Evolutionary conservation across 306 rosid species (phyloP).

Genomic region (Spatholobus suberectus): DNA sequence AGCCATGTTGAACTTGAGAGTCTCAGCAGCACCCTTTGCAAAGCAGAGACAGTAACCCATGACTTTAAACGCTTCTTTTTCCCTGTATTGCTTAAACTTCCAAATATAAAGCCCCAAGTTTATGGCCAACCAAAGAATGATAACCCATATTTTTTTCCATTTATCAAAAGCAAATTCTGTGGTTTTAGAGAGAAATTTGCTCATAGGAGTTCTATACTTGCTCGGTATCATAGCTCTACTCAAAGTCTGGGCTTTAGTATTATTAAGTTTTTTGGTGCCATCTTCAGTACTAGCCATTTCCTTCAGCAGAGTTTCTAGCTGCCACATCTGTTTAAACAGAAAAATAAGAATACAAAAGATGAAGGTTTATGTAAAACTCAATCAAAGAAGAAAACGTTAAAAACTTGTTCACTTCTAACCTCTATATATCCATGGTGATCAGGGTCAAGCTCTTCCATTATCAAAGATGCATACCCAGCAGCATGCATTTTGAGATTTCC

Average conservation of each 20-base stretch:
- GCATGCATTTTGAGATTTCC: constrained; percentile 80
- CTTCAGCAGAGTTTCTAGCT: constrained; percentile 74
- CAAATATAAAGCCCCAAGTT: constrained; percentile 64
- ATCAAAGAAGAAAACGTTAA: not conserved
- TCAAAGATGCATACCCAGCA: constrained; percentile 71
- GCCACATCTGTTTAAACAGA: constrained; percentile 71
- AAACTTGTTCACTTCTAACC: constrained; percentile 48
- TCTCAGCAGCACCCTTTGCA: constrained; percentile 97
- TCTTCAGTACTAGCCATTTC: constrained; percentile 67
- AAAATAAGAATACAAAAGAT: constrained; percentile 10
- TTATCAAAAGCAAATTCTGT: constrained; percentile 54
- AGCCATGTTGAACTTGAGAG: constrained; percentile 95
- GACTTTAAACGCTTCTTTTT: constrained; percentile 53
- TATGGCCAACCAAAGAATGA: constrained; percentile 60
- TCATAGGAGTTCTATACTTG: constrained; percentile 66
- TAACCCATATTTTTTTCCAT: constrained; percentile 84
- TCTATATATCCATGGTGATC: constrained; percentile 89
- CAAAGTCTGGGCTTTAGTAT: constrained; percentile 47
- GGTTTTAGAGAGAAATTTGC: constrained; percentile 39
- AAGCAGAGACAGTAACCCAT: constrained; percentile 86
- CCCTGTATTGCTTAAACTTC: constrained; percentile 70
- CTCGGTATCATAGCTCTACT: constrained; percentile 75
- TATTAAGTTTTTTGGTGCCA: constrained; percentile 24
- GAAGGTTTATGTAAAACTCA: not conserved
- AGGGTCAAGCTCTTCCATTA: constrained; percentile 97